phyloP scores from a whole-genome alignment of 495 filamentous ascomycete genomes.

The Penicillium tannophilum region DNA sequence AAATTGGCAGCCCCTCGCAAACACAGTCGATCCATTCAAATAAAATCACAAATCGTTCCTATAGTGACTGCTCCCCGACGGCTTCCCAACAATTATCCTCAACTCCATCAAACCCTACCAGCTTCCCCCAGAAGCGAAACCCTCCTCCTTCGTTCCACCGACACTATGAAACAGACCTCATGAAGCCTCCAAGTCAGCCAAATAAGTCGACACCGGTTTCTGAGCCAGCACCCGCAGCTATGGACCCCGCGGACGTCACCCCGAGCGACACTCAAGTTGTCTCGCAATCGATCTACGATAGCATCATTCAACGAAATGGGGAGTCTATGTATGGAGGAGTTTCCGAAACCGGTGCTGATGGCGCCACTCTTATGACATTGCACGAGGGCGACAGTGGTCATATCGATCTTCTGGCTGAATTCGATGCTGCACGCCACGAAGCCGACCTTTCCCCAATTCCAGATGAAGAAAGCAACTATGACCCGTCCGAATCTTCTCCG shows the following conservation, averaged over 20 bases:
- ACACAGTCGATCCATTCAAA: conserved; percentile 3
- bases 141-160: not conserved
- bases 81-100: conserved; percentile 6
- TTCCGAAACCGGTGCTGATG: conserved; percentile 28
- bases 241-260: conserved; percentile 36
- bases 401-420: conserved; percentile 49
- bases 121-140: not conserved
- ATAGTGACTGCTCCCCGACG: conserved; percentile 13
- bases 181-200: conserved; percentile 1
- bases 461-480: conserved; percentile 40
- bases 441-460: conserved; percentile 36
- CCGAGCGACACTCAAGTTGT: conserved; percentile 56
- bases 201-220: conserved; percentile 3
- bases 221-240: conserved; percentile 25
- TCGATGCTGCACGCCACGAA: conserved; percentile 33
- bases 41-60: conserved; percentile 3
- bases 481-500: conserved; percentile 42
- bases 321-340: conserved; percentile 29
- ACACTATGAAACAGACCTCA: conserved; percentile 21
- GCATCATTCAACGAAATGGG: conserved; percentile 41
- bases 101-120: conserved; percentile 15
- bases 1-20: conserved; percentile 13
- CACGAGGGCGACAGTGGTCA: conserved; percentile 51
- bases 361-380: conserved; percentile 41
- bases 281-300: conserved; percentile 55